phyloP scores from a whole-genome alignment of 441 rosid genomes.

The Omphalea diandra region DNA sequence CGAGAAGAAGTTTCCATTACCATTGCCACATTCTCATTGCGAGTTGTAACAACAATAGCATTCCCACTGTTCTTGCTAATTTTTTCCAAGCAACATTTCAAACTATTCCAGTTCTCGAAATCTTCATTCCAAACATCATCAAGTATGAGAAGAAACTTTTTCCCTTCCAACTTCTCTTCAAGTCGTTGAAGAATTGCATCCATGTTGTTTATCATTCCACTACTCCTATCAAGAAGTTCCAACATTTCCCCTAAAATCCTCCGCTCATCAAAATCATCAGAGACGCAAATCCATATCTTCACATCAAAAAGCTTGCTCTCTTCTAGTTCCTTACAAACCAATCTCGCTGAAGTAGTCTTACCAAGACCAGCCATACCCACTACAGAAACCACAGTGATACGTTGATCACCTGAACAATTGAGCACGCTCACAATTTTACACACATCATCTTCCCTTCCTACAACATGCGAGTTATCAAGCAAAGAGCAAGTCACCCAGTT shows the following conservation, averaged over 20 bases:
- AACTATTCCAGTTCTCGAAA: not conserved
- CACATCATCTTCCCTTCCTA: slow-evolving; percentile 27
- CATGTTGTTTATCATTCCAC: not conserved
- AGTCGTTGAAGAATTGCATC: not conserved
- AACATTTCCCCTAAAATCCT: slow-evolving; percentile 15
- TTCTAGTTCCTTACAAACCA: not conserved
- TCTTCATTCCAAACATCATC: slow-evolving; percentile 34
- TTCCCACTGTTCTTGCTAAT: not conserved
- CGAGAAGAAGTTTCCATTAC: slow-evolving; percentile 1
- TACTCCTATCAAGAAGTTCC: not conserved
- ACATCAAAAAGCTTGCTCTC: slow-evolving; percentile 7
- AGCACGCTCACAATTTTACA: slow-evolving; percentile 9
- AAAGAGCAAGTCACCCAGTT: not conserved
- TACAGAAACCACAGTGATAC: slow-evolving; percentile 14
- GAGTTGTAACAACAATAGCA: slow-evolving; percentile 24
- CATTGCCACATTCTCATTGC: not conserved
- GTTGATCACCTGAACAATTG: not conserved
- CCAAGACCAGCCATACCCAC: slow-evolving; percentile 32
- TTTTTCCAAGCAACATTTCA: not conserved
- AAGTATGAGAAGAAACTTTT: slow-evolving; percentile 27
- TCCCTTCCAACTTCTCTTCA: not conserved
- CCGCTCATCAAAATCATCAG: slow-evolving; percentile 20
- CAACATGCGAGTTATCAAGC: slow-evolving; percentile 13
- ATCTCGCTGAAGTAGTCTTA: slow-evolving; percentile 32
- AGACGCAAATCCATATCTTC: slow-evolving; percentile 24